phyloP scores from a whole-genome alignment of 176 grass and related monocot species.

The Elymus sibiricus region DNA sequence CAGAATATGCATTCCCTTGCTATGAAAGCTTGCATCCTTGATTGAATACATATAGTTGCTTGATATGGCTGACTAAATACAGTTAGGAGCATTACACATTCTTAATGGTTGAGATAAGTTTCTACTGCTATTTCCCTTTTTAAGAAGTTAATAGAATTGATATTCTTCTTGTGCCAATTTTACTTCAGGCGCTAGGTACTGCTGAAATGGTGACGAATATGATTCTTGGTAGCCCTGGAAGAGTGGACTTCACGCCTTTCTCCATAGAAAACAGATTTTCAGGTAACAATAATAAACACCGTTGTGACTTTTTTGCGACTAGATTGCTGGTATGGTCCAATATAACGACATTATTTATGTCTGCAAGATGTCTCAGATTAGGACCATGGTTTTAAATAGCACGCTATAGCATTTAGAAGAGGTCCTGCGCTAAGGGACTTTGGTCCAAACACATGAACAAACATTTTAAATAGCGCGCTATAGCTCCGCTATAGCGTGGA shows the following conservation, averaged over 20 bases:
- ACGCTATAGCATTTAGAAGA: too few relatives aligned
- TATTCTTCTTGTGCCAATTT: slow-evolving; percentile 21
- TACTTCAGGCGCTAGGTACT: slow-evolving; percentile 81
- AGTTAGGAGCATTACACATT: background rate
- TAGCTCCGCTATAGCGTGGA: too few relatives aligned
- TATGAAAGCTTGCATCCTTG: background rate
- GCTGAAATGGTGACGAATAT: slow-evolving; percentile 95
- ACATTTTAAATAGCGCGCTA: too few relatives aligned
- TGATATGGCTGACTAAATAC: background rate
- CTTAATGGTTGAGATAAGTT: background rate
- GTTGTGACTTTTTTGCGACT: background rate
- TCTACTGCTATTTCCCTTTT: background rate
- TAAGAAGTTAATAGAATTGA: slow-evolving; percentile 28
- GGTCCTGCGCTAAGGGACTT: too few relatives aligned
- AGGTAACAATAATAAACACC: slow-evolving; percentile 32
- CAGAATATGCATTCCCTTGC: background rate
- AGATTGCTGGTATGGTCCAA: background rate
- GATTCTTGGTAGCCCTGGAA: slow-evolving; percentile 64
- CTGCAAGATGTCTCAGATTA: slow-evolving; percentile 11
- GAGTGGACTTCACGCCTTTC: slow-evolving; percentile 66
- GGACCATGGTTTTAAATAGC: background rate
- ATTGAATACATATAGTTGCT: background rate
- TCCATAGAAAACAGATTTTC: slow-evolving; percentile 70
- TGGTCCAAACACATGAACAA: too few relatives aligned
- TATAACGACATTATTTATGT: background rate